Evolutionary conservation across 1,284 basidiomycete species (phyloP), one percentile per base, ranked within the genome.

Genomic region (Leucocoprinus gongylophorus): DNA sequence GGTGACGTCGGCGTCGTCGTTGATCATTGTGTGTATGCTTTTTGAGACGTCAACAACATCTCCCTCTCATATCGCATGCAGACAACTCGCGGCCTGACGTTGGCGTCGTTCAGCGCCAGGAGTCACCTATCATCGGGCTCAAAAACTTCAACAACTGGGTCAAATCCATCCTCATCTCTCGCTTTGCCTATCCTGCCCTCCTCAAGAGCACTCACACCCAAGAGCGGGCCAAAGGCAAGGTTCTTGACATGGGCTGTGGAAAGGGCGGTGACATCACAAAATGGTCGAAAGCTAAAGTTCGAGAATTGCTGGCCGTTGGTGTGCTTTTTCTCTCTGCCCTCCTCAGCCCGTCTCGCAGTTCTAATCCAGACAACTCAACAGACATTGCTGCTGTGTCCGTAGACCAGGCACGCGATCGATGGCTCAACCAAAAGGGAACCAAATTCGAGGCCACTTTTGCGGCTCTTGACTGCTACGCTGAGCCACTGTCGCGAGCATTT

Each of bases 131-230:
- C 63, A 92, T 97, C 54, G 94, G 93, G 20, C 78, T 99, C 51
- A 95, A 95, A 68, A 91, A 83, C 66, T 99, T 98, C 74, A 99
- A 99, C 73, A 99, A 99, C 71, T 99, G 97, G 95, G 85, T 97
- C 61, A 98, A 98, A 69, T 92, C 91, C 12, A 91, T 97, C 9
- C 76, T 97, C 55, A 95, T 98, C 61, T 86, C 87, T 7, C 87
- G 85, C 49, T 95, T 91, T 64, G 85, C 84, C 1, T 81, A 85
- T 62, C 81, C 84, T 13, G 79, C 71, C 32, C 72, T 87, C 23
- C 64, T 70, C 54, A 66, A 64, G 53, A 74, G 67, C 57, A 56
- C 62, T 28, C 64, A 67, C 56, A 56, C n/a, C 37, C 58, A 46
- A 58, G 63, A 65, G 50, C 65, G 67, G 39, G 68, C 69, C 15